Evolutionary conservation across 164 flowering plant species (phyloP).

Genomic region (Pachysandra terminalis): DNA sequence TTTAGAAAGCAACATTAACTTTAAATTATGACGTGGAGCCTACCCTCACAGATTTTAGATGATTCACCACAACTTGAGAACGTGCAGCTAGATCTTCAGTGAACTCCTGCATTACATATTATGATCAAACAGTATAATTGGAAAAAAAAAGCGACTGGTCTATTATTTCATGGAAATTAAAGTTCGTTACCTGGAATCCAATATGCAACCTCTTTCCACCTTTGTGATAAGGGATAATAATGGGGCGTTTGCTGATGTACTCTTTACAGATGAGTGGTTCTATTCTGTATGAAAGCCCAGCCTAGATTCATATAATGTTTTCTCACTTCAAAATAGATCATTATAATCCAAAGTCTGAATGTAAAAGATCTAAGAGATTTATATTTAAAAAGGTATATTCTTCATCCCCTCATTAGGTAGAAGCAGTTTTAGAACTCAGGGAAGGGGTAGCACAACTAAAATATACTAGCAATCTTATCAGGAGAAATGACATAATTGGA

Average conservation of each 20-base stretch:
- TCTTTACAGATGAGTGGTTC: conserved; percentile 96
- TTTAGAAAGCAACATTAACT: not conserved
- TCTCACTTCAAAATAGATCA: conserved; percentile 23
- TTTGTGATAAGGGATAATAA: conserved; percentile 86
- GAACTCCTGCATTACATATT: conserved; percentile 62
- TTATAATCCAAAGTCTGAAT: not conserved
- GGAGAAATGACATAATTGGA: not conserved
- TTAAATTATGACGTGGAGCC: conserved; percentile 6
- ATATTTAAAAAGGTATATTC: not conserved
- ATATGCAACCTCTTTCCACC: conserved; percentile 96
- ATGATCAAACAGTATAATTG: conserved; percentile 2
- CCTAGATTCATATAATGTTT: conserved; percentile 29
- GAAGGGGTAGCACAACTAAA: not conserved
- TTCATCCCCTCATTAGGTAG: not conserved
- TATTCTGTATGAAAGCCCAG: conserved; percentile 55
- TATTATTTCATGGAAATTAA: not conserved
- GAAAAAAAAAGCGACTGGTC: not conserved
- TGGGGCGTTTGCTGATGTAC: conserved; percentile 60
- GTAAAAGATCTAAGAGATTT: not conserved
- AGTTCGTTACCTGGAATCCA: conserved; percentile 65
- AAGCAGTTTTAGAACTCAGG: not conserved
- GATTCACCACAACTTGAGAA: conserved; percentile 54
- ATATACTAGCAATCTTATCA: not conserved
- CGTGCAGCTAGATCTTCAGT: conserved; percentile 70
- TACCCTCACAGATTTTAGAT: conserved; percentile 56